phyloP scores from a whole-genome alignment of 176 grass and related monocot genomes.

The Dactylis glomerata region DNA sequence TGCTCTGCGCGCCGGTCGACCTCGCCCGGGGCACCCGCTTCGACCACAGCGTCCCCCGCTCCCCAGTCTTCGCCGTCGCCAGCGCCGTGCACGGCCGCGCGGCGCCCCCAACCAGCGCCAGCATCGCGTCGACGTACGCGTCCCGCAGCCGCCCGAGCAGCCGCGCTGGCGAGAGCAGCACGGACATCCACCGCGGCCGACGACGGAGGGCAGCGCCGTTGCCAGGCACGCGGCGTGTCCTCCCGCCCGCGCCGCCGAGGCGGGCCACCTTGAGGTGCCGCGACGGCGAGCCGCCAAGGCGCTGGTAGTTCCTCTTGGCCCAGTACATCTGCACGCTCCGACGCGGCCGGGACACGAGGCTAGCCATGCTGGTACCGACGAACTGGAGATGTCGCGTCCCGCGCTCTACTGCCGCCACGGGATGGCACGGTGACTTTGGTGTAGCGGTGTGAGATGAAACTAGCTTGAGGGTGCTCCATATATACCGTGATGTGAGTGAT shows the following conservation, averaged over 20 bases:
- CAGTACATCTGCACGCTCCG: slow-evolving; percentile 54
- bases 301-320: slow-evolving; percentile 45
- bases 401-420: not conserved
- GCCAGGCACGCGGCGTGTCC: not conserved
- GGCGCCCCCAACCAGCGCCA: slow-evolving; percentile 32
- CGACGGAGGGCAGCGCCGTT: not conserved
- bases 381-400: not conserved
- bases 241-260: slow-evolving; percentile 19
- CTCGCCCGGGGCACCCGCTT: slow-evolving; percentile 42
- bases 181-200: not conserved
- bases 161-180: slow-evolving; percentile 24
- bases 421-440: not conserved
- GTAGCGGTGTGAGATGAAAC: not conserved
- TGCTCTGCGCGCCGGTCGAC: not conserved
- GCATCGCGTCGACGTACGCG: slow-evolving; percentile 54
- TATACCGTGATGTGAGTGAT: not conserved
- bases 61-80: not conserved
- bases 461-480: not conserved
- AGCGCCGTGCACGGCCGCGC: slow-evolving; percentile 25
- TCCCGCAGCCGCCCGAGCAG: slow-evolving; percentile 34
- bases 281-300: slow-evolving; percentile 32
- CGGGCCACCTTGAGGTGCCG: slow-evolving; percentile 37
- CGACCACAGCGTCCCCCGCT: slow-evolving; percentile 24
- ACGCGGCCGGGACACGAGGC: slow-evolving; percentile 35
- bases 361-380: slow-evolving; percentile 33